A percentile compares a stretch with the other conserved stretches of the same genome.
Conservation (phyloP, 2,329 filamentous ascomycete genomes). For the Colletotrichum tofieldiae region DNA sequence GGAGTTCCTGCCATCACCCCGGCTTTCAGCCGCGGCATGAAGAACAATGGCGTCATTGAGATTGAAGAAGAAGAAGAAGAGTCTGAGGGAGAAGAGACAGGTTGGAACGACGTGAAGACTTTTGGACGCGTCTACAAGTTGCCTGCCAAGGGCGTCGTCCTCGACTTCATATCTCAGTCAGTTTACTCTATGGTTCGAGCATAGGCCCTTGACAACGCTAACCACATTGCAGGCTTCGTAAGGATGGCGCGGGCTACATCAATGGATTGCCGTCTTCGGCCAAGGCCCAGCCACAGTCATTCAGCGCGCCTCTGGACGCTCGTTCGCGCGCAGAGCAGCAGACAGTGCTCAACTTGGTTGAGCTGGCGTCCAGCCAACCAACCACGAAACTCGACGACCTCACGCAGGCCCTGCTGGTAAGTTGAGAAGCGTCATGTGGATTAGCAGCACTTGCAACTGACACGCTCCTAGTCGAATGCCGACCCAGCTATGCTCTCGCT, state of each 20-base stretch:
- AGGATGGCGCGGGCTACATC: constrained; percentile 57
- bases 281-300: constrained; percentile 40
- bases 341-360: constrained; percentile 75
- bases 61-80: constrained; percentile 77
- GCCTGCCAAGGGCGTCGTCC: constrained; percentile 75
- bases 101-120: constrained; percentile 71
- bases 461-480: constrained; percentile 57
- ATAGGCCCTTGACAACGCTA: constrained; percentile 28
- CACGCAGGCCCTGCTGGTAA: constrained; percentile 74
- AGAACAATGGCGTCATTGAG: constrained; percentile 81
- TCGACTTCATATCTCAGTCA: constrained; percentile 80
- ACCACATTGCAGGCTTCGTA: constrained; percentile 51
- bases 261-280: constrained; percentile 45
- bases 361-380: constrained; percentile 64
- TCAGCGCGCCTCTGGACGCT: constrained; percentile 54
- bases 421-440: constrained; percentile 50
- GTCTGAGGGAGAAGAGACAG: constrained; percentile 68
- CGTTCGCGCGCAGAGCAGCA: constrained; percentile 75
- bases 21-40: constrained; percentile 73
- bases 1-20: constrained; percentile 67
- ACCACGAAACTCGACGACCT: constrained; percentile 68
- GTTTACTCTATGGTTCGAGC: constrained; percentile 46
- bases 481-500: constrained; percentile 62
- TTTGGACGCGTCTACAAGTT: constrained; percentile 78
- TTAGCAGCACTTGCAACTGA: constrained; percentile 41